These are phyloP conservation scores for Lepiota subincarnata DNA, from an alignment of 768 basidiomycete genomes.

Conservation along the genomic window DNA sequence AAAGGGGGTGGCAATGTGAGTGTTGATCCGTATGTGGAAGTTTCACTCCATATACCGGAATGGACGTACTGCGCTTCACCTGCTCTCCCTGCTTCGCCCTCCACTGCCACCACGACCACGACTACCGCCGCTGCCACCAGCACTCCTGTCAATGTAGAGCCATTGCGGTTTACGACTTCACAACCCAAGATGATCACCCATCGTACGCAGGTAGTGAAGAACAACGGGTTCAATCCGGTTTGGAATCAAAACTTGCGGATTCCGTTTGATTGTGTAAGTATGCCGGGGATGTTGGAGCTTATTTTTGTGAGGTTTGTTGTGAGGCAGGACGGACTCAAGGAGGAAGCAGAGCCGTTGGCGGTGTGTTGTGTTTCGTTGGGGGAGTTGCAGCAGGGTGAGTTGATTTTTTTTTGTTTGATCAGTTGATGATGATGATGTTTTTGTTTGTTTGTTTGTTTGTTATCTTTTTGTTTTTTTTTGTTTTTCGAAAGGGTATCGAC, in stretches of 20 bases:
- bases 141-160: slow-evolving; percentile 1
- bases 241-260: slow-evolving; percentile 75
- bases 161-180: slow-evolving; percentile 17
- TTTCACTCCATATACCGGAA: slow-evolving; percentile 75
- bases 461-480: neutral
- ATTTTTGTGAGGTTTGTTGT: slow-evolving; percentile 84
- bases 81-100: neutral
- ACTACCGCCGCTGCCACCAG: slow-evolving; percentile 1
- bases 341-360: slow-evolving; percentile 66
- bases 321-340: slow-evolving; percentile 51
- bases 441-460: too few relatives aligned
- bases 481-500: slow-evolving; percentile 69
- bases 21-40: slow-evolving; percentile 63
- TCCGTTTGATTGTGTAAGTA: slow-evolving; percentile 73
- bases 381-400: slow-evolving; percentile 66
- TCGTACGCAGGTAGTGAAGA: slow-evolving; percentile 69
- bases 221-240: slow-evolving; percentile 91
- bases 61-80: slow-evolving; percentile 40
- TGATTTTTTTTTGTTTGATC: neutral
- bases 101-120: neutral
- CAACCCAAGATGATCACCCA: slow-evolving; percentile 38
- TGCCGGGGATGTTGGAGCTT: slow-evolving; percentile 63
- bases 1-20: slow-evolving; percentile 1
- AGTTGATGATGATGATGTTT: neutral
- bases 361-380: slow-evolving; percentile 75